Evolutionary conservation across 495 filamentous ascomycete species (phyloP).

Genomic region (Pseudevernia furfuracea): DNA sequence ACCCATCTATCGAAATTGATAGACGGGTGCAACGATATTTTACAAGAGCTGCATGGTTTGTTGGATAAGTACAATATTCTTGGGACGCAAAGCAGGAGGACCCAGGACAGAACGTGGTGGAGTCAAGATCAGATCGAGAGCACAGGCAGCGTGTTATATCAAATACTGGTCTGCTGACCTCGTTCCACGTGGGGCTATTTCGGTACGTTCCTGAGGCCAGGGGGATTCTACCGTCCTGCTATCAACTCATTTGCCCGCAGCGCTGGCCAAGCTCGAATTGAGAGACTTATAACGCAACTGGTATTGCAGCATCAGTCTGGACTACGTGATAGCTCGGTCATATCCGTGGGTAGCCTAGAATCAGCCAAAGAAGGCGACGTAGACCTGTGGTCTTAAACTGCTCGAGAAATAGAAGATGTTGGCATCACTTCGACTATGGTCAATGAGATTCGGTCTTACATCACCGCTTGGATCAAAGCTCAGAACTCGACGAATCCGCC

Average conservation of each 20-base stretch:
- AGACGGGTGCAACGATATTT: not conserved
- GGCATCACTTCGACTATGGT: not conserved
- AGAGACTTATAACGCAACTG: too few species aligned
- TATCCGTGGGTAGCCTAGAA: not conserved
- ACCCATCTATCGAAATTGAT: not conserved
- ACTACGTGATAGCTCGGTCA: not conserved
- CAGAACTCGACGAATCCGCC: too few species aligned
- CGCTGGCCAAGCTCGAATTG: too few species aligned
- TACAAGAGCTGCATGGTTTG: constrained; percentile 1
- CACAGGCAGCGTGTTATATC: not conserved
- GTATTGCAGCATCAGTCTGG: not conserved
- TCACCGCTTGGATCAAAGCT: too few species aligned
- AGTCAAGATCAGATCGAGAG: not conserved
- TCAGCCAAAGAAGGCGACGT: constrained; percentile 3
- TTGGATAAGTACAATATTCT: not conserved
- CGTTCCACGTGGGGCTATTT: not conserved
- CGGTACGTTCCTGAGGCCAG: not conserved
- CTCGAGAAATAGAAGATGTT: not conserved
- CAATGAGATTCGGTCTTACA: not conserved
- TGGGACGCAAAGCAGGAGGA: not conserved
- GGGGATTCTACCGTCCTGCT: too few species aligned
- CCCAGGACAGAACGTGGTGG: not conserved
- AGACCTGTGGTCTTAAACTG: not conserved
- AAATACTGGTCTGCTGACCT: not conserved
- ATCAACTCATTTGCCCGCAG: too few species aligned